Percentiles rank a stretch among this genome's conserved stretches.
phyloP scores from a whole-genome alignment of 169 alveolate genomes.

The Cryptosporidium ubiquitum region DNA sequence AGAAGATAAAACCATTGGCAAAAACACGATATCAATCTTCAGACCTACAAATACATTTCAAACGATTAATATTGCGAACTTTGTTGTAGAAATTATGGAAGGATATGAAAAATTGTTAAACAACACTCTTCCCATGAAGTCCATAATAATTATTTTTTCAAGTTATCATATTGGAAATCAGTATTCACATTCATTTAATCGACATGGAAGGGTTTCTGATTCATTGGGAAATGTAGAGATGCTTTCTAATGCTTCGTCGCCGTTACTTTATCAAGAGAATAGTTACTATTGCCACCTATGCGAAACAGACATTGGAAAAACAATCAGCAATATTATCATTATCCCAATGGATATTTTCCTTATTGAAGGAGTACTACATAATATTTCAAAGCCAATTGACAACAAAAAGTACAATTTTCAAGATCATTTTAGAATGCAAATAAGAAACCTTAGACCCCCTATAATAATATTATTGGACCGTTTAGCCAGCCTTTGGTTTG shows the following conservation, averaged over 20 bases:
- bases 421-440: constrained; percentile 10
- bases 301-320: constrained; percentile 36
- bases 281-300: constrained; percentile 1
- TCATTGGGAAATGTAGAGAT: constrained; percentile 4
- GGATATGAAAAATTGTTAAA: constrained; percentile 42
- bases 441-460: neutral
- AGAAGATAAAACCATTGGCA: constrained; percentile 11
- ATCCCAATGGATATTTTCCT: constrained; percentile 12
- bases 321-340: constrained; percentile 29
- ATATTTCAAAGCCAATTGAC: neutral
- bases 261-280: constrained; percentile 23
- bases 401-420: neutral
- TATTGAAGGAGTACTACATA: neutral
- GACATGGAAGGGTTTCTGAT: constrained; percentile 20
- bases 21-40: neutral
- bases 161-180: neutral
- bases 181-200: neutral
- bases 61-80: neutral
- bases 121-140: constrained; percentile 24
- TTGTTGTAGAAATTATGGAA: constrained; percentile 17
- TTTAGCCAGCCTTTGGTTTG: constrained; percentile 71
- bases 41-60: neutral
- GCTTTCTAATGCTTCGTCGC: constrained; percentile 19
- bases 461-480: constrained; percentile 28
- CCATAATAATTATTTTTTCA: constrained; percentile 19